These are phyloP conservation scores for Calvatia gigantea DNA, from an alignment of 768 basidiomycete species.

Conservation along the genomic window DNA sequence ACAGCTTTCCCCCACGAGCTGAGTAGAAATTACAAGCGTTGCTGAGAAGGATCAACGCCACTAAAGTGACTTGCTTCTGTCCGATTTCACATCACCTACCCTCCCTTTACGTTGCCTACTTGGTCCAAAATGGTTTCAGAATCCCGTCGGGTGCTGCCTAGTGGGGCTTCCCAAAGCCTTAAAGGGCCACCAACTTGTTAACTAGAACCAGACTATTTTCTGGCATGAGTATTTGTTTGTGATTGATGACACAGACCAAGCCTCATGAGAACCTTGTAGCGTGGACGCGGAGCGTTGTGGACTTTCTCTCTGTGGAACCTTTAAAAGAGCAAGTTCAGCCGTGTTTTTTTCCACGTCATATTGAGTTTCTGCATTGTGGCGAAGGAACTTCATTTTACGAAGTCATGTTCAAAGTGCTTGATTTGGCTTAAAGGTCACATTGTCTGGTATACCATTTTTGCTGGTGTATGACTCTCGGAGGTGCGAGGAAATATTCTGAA, in stretches of 20 bases:
- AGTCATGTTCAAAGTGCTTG: neutral
- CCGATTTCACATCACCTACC: neutral
- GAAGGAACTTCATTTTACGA: neutral
- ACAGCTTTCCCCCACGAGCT: neutral
- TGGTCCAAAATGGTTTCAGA: slow-evolving; percentile 16
- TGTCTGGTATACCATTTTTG: neutral
- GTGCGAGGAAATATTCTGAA: neutral
- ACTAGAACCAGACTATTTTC: slow-evolving; percentile 12
- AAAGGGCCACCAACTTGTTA: slow-evolving; percentile 15
- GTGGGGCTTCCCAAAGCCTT: slow-evolving; percentile 16
- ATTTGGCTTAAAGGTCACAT: neutral
- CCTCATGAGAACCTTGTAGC: slow-evolving; percentile 12
- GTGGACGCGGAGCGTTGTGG: slow-evolving; percentile 2
- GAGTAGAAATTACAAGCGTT: neutral
- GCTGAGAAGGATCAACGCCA: slow-evolving; percentile 5
- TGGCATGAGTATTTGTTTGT: slow-evolving; percentile 30
- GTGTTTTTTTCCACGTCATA: slow-evolving; percentile 10
- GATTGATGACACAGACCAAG: slow-evolving; percentile 10
- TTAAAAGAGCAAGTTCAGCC: neutral
- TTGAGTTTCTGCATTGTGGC: neutral
- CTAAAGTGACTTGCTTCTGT: slow-evolving; percentile 18
- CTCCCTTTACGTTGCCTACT: slow-evolving; percentile 11
- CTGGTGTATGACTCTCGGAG: neutral
- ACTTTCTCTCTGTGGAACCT: neutral
- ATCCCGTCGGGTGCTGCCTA: slow-evolving; percentile 19